phyloP scores from a whole-genome alignment of 495 filamentous ascomycete genomes.

The Chlorociboria aeruginascens region DNA sequence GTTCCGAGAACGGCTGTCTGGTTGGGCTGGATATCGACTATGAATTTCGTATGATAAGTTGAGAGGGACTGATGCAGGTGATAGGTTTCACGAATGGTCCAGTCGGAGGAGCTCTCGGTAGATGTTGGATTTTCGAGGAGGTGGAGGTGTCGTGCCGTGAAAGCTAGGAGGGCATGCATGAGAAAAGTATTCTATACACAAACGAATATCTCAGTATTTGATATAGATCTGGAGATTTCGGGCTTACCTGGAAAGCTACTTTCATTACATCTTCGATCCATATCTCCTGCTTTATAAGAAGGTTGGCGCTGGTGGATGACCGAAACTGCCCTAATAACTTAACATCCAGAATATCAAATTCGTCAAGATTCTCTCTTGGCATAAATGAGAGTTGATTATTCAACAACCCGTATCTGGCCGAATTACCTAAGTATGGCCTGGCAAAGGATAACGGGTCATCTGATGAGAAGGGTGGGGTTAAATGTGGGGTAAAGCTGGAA shows the following conservation, averaged over 20 bases:
- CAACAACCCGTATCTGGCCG: not conserved
- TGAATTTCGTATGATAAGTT: not conserved
- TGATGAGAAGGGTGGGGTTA: too few species aligned
- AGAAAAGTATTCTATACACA: conserved; percentile 5
- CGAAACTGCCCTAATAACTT: not conserved
- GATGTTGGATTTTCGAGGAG: not conserved
- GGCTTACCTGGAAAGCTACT: conserved; percentile 4
- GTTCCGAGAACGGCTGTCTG: conserved; percentile 5
- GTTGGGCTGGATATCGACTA: not conserved
- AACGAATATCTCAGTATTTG: not conserved
- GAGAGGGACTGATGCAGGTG: conserved; percentile 7
- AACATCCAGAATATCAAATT: not conserved
- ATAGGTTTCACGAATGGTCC: not conserved
- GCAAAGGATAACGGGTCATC: too few species aligned
- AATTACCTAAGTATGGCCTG: not conserved
- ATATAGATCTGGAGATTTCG: not conserved
- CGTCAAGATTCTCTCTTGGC: not conserved
- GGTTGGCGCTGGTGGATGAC: not conserved
- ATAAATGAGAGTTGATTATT: not conserved
- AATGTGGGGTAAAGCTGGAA: too few species aligned
- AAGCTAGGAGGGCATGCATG: conserved; percentile 5
- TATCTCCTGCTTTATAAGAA: not conserved
- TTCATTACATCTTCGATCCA: conserved; percentile 3
- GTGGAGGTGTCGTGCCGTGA: conserved; percentile 4
- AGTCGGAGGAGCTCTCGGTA: not conserved